Conservation (phyloP, 106 monocot species). For the Dendrobium nobile region DNA sequence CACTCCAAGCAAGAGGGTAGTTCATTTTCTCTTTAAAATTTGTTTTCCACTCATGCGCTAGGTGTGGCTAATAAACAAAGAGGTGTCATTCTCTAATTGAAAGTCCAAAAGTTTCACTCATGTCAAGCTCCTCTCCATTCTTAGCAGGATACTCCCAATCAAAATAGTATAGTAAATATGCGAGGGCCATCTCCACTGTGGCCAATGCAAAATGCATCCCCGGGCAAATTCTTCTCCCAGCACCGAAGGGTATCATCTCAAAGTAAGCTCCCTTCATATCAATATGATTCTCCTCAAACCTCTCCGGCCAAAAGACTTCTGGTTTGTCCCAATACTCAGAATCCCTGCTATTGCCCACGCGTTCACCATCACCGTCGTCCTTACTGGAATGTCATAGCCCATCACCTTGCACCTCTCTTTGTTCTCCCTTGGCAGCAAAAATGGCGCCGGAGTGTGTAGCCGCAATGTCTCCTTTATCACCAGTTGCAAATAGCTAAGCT, state of each 20-base stretch:
- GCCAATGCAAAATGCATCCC: conserved; percentile 4
- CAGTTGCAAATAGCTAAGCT: neutral
- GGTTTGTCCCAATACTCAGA: conserved; percentile 9
- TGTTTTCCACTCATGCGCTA: no score
- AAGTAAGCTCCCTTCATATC: conserved; percentile 3
- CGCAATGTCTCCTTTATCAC: conserved; percentile 16
- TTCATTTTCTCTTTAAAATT: no score
- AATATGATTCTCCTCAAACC: neutral
- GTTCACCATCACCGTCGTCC: conserved; percentile 11
- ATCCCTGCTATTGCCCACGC: conserved; percentile 16
- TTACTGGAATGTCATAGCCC: neutral
- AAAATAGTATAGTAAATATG: conserved; percentile 7
- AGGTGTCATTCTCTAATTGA: neutral
- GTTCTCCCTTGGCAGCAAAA: conserved; percentile 10
- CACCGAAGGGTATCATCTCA: conserved; percentile 13
- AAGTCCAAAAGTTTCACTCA: conserved; percentile 7
- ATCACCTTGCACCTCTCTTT: neutral
- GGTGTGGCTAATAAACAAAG: neutral
- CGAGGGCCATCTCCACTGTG: neutral
- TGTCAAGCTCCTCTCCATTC: conserved; percentile 5
- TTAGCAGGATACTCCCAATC: conserved; percentile 2
- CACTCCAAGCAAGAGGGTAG: no score
- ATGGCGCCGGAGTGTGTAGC: neutral
- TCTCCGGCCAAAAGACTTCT: conserved; percentile 13
- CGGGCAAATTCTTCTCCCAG: conserved; percentile 14